These are phyloP conservation scores for Tylopilus plumbeoviolaceoides DNA, from an alignment of 768 basidiomycete species.

Conservation along the genomic window DNA sequence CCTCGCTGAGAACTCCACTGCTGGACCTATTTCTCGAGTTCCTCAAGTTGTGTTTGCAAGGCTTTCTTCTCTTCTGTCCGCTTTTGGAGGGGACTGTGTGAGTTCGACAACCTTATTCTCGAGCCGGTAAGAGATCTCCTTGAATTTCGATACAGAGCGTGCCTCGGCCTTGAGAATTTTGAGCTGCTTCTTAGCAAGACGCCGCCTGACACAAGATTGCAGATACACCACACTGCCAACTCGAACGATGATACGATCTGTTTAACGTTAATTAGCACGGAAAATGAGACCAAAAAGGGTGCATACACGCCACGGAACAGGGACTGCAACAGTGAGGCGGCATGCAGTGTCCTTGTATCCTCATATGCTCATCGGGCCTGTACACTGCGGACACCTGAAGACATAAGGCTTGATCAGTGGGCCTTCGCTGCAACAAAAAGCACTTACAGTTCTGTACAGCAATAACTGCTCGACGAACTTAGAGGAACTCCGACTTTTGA, in stretches of 20 bases:
- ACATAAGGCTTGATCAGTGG: constrained; percentile 4
- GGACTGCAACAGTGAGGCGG: constrained; percentile 74
- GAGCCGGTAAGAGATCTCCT: constrained; percentile 94
- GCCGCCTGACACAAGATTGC: constrained; percentile 90
- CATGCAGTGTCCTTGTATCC: constrained; percentile 52
- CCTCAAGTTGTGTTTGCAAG: constrained; percentile 66
- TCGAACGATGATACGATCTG: constrained; percentile 58
- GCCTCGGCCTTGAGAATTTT: constrained; percentile 84
- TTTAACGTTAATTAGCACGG: constrained; percentile 6
- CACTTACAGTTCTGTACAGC: constrained; percentile 83
- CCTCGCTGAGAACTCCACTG: constrained; percentile 86
- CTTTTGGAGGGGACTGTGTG: constrained; percentile 87
- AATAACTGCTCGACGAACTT: constrained; percentile 57
- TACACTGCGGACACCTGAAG: constrained; percentile 66
- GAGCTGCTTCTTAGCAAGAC: constrained; percentile 81
- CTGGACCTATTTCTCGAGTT: constrained; percentile 82
- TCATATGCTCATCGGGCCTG: constrained; percentile 60
- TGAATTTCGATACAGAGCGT: constrained; percentile 96
- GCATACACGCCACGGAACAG: constrained; percentile 87
- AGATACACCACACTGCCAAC: constrained; percentile 74
- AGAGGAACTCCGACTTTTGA: constrained; percentile 67
- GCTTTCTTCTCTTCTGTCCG: constrained; percentile 90
- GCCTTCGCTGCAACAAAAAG: not conserved
- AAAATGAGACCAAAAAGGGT: constrained; percentile 14
- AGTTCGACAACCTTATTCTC: constrained; percentile 99